Base-by-base conservation (phyloP, 768 basidiomycete genomes). In the Xerocomellus dryophilus region DNA sequence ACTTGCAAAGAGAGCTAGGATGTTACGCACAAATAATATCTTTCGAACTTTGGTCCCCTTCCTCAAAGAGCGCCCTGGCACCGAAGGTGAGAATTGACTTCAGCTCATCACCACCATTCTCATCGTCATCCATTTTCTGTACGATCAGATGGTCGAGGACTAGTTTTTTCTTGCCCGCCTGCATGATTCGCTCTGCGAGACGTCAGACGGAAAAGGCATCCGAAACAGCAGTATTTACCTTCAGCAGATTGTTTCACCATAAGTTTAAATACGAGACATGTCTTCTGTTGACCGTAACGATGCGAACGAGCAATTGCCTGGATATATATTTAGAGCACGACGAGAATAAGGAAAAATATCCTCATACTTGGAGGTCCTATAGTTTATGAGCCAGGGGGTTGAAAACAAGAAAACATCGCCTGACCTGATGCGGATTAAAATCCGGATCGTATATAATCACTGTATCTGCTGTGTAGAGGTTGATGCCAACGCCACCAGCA, bases 161-260 rank as follows among this genome's bases (percentile, higher is more conserved):
- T 27, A 98, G 80, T 69, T 98, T 98, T 77, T 91, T 93, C 76
- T 96, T 96, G n/a, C 91, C 93, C 23, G 85, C 82, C 71, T 93
- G 86, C 71, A 96, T 80, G 61, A 97, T 98, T 42, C 87, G 88
- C 64, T 97, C 94, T 96, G 62, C 18, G 38, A 40, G n/a, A 59
- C 17, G 36, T 63, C 53, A 54, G 56, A 48, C 20, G 20, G 14
- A 20, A 18, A 17, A 14, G 23, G 35, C 18, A 39, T 21, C 38
- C n/a, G 23, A 53, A 42, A 14, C n/a, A 41, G 17, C 15, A 21
- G 36, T 18, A 44, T 69, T 53, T 50, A 85, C 90, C 92, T 80
- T 95, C 92, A 11, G 95, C 92, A 7, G 93, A 92, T 51, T 88
- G 86, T 70, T 96, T 96, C 50, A 93, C 84, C 91, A 98, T 93